Evolutionary conservation across 148 eudicot species (phyloP).

Genomic region (Nepenthes mirabilis): DNA sequence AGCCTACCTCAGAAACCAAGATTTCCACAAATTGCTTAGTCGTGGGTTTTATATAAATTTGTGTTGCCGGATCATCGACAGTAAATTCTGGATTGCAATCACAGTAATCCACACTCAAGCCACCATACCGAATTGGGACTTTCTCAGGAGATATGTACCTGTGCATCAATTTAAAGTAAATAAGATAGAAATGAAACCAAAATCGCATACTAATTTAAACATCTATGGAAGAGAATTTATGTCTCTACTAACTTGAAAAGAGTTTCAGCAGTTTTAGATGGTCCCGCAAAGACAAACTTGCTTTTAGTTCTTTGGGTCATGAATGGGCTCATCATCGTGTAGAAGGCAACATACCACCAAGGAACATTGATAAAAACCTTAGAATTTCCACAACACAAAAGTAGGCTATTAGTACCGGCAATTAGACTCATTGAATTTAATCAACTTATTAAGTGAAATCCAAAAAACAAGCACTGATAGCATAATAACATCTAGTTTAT

Average conservation of each 20-base stretch:
- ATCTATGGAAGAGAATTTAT: background rate
- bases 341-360: conserved; percentile 82
- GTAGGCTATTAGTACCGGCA: background rate
- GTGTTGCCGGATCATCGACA: conserved; percentile 48
- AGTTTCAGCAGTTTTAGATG: conserved; percentile 66
- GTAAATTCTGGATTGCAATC: conserved; percentile 69
- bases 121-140: conserved; percentile 90
- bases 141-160: conserved; percentile 86
- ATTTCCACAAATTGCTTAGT: conserved; percentile 68
- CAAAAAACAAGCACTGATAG: background rate
- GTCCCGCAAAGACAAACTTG: conserved; percentile 84
- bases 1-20: conserved; percentile 56
- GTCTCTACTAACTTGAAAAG: conserved; percentile 61
- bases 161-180: conserved; percentile 5
- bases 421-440: no score
- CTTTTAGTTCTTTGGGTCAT: conserved; percentile 87
- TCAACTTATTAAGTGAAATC: no score
- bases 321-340: conserved; percentile 60
- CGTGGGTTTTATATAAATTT: conserved; percentile 52
- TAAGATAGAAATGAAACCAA: background rate
- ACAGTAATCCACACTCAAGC: conserved; percentile 57
- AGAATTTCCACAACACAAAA: conserved; percentile 3
- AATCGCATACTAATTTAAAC: background rate
- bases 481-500: background rate
- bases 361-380: conserved; percentile 85